A percentile compares a stretch with the other conserved stretches of the same genome.
Conservation (phyloP, 345 rosid genomes). For the Raphanus sativus region DNA sequence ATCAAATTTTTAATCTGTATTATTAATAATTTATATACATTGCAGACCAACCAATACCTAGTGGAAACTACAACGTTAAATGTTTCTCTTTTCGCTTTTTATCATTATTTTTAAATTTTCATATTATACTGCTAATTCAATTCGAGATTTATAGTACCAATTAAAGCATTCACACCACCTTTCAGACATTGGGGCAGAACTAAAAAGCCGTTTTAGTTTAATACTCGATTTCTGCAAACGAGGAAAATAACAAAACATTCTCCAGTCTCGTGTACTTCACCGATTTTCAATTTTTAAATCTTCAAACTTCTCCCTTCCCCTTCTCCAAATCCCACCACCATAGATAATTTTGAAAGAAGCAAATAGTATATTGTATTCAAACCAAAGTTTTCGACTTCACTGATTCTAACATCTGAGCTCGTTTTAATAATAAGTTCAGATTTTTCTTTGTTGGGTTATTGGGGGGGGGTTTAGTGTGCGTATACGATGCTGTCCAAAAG, state of each 20-base stretch:
- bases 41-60: background rate
- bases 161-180: slow-evolving; percentile 19
- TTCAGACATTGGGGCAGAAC: slow-evolving; percentile 31
- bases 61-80: slow-evolving; percentile 13
- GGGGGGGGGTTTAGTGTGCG: background rate
- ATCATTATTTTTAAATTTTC: background rate
- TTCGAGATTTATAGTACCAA: slow-evolving; percentile 16
- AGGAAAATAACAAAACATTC: slow-evolving; percentile 14
- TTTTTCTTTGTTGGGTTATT: background rate
- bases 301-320: slow-evolving; percentile 15
- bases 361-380: background rate
- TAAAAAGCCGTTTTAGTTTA: slow-evolving; percentile 24
- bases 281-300: slow-evolving; percentile 14
- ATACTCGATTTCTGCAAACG: slow-evolving; percentile 18
- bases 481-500: slow-evolving; percentile 29
- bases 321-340: slow-evolving; percentile 10
- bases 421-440: background rate
- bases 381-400: slow-evolving; percentile 18
- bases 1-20: background rate
- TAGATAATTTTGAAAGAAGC: background rate
- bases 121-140: slow-evolving; percentile 2
- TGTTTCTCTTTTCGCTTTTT: slow-evolving; percentile 20
- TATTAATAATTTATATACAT: background rate
- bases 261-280: slow-evolving; percentile 18
- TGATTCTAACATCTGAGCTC: slow-evolving; percentile 19